A percentile compares a stretch with the other conserved stretches of the same genome.
Conservation (phyloP, 176 grass and related monocot species). For the Juncus effusus region DNA sequence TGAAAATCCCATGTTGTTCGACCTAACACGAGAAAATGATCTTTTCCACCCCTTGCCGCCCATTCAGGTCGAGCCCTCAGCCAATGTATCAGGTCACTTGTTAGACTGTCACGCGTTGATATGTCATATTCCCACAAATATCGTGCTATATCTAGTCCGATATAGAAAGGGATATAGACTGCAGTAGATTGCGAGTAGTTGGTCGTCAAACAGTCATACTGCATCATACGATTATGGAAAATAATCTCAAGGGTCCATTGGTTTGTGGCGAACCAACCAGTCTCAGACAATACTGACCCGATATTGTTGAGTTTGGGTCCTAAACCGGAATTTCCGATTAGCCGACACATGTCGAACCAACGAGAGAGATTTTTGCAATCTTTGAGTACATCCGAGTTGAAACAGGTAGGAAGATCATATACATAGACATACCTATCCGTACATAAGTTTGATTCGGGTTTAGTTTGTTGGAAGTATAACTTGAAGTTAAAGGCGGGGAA, state of each 20-base stretch:
- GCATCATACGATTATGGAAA: slow-evolving; percentile 38
- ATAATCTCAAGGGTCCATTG: slow-evolving; percentile 37
- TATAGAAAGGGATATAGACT: slow-evolving; percentile 33
- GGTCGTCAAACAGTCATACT: slow-evolving; percentile 30
- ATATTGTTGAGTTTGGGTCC: slow-evolving; percentile 21
- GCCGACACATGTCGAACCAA: slow-evolving; percentile 38
- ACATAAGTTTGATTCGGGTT: too few species aligned
- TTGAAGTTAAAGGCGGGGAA: too few species aligned
- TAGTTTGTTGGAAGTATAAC: too few species aligned
- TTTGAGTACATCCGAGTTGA: slow-evolving; percentile 31
- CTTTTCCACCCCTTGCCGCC: slow-evolving; percentile 25
- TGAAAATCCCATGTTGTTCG: slow-evolving; percentile 65
- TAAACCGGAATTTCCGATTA: slow-evolving; percentile 20
- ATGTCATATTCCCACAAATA: slow-evolving; percentile 29
- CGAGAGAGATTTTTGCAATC: slow-evolving; percentile 22
- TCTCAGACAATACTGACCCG: slow-evolving; percentile 7
- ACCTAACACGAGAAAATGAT: slow-evolving; percentile 60
- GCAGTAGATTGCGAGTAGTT: slow-evolving; percentile 27
- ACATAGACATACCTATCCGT: neutral
- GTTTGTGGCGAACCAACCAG: slow-evolving; percentile 33
- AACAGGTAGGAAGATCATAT: slow-evolving; percentile 17
- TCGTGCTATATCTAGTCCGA: slow-evolving; percentile 32
- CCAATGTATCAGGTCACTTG: slow-evolving; percentile 25
- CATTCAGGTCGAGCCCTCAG: slow-evolving; percentile 31
- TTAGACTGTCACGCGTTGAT: slow-evolving; percentile 16